A percentile compares a stretch with the other conserved stretches of the same genome.
These are phyloP conservation scores for Zymoseptoria pseudotritici DNA, from an alignment of 2,329 filamentous ascomycete species.

Conservation along the genomic window DNA sequence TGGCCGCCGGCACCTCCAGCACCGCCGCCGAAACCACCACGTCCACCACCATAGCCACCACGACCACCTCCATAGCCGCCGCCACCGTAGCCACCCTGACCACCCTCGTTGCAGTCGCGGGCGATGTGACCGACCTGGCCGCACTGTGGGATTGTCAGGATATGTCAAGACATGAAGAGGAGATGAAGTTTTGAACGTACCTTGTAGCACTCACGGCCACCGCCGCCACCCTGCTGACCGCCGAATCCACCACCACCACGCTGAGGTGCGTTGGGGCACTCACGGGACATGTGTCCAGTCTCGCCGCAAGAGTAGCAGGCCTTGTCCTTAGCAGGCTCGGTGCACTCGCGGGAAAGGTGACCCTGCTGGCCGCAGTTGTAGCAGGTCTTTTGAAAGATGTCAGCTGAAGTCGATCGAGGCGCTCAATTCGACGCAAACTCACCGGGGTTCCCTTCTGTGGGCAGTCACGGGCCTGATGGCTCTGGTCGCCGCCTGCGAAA, in stretches of 20 bases:
- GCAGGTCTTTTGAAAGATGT: constrained; percentile 31
- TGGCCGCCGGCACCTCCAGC: constrained; percentile 48
- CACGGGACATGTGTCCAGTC: constrained; percentile 84
- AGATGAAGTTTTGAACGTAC: constrained; percentile 1
- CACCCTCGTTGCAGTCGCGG: constrained; percentile 71
- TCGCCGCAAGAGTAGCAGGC: constrained; percentile 61
- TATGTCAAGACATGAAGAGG: too few relatives aligned
- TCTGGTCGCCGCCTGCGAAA: constrained; percentile 40
- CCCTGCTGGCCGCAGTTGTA: constrained; percentile 43
- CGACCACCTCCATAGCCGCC: constrained; percentile 42
- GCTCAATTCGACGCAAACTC: background rate
- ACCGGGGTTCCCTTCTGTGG: constrained; percentile 40
- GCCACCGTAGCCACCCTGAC: constrained; percentile 37
- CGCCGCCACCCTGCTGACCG: constrained; percentile 34
- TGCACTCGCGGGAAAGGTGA: constrained; percentile 71
- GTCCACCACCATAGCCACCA: constrained; percentile 38
- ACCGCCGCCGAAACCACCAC: constrained; percentile 41
- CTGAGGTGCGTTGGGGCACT: constrained; percentile 53
- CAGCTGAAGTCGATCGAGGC: constrained; percentile 27
- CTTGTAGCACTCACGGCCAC: constrained; percentile 40
- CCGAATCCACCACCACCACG: constrained; percentile 41
- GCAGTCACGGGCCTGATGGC: constrained; percentile 45
- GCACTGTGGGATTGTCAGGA: constrained; percentile 79
- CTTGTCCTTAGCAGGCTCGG: constrained; percentile 79
- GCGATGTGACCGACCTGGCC: constrained; percentile 95